A percentile compares a stretch with the other conserved stretches of the same genome.
These are phyloP conservation scores for Abrus pulchellus DNA, from an alignment of 306 rosid genomes.

Conservation along the genomic window DNA sequence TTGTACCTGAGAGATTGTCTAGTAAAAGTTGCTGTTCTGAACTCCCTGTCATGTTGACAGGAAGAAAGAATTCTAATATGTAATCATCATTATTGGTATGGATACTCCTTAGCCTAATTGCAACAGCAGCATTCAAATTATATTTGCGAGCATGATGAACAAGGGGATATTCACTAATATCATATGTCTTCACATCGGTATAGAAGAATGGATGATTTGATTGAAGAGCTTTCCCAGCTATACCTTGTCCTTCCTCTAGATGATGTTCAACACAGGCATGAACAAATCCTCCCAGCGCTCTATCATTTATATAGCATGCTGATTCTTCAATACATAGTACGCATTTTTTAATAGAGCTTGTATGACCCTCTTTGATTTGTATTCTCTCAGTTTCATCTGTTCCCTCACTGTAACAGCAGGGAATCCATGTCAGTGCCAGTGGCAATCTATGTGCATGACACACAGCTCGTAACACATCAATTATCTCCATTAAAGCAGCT, in stretches of 20 bases:
- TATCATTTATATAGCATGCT: slow-evolving; percentile 82
- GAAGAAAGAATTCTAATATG: slow-evolving; percentile 94
- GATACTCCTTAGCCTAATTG: slow-evolving; percentile 89
- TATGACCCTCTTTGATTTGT: slow-evolving; percentile 60
- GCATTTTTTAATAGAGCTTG: slow-evolving; percentile 61
- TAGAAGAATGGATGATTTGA: slow-evolving; percentile 90
- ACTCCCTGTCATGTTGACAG: slow-evolving; percentile 78
- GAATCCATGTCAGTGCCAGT: slow-evolving; percentile 94
- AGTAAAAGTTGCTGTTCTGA: slow-evolving; percentile 86
- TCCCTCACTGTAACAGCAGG: slow-evolving; percentile 70
- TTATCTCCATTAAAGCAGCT: slow-evolving; percentile 82
- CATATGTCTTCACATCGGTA: slow-evolving; percentile 83
- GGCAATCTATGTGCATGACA: slow-evolving; percentile 96
- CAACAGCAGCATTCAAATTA: slow-evolving; percentile 88
- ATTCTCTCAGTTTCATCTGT: slow-evolving; percentile 53
- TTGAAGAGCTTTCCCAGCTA: slow-evolving; percentile 94
- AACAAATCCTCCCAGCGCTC: slow-evolving; percentile 75
- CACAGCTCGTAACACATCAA: slow-evolving; percentile 83
- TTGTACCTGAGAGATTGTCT: slow-evolving; percentile 85
- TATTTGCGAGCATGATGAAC: slow-evolving; percentile 95
- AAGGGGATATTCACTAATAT: slow-evolving; percentile 82
- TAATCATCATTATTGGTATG: slow-evolving; percentile 85
- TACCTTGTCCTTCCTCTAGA: slow-evolving; percentile 92
- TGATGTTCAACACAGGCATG: slow-evolving; percentile 84
- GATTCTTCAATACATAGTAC: slow-evolving; percentile 88